A percentile compares a stretch with the other conserved stretches of the same genome.
These are phyloP conservation scores for Citrullus mucosospermus DNA, from an alignment of 306 rosid genomes.

Conservation along the genomic window DNA sequence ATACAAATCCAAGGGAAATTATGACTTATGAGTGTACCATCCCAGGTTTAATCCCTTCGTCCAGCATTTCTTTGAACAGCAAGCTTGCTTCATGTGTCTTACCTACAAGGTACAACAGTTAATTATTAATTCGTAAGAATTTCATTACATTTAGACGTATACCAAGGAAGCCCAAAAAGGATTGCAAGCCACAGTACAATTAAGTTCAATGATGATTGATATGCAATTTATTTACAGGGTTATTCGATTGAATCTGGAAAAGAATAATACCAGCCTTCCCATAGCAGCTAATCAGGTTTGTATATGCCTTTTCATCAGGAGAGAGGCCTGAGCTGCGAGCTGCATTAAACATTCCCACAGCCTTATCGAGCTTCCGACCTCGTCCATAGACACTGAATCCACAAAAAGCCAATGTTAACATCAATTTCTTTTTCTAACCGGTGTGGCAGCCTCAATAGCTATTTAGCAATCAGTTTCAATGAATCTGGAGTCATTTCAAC, in stretches of 20 bases:
- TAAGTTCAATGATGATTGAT: background rate
- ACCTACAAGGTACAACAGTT: constrained; percentile 31
- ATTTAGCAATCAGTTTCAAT: background rate
- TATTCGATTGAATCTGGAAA: background rate
- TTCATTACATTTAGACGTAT: background rate
- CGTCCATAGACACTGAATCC: constrained; percentile 74
- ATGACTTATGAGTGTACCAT: constrained; percentile 33
- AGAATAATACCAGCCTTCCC: constrained; percentile 73
- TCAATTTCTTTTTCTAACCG: background rate
- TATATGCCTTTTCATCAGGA: constrained; percentile 62
- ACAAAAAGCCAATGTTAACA: constrained; percentile 7
- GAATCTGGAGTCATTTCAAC: background rate
- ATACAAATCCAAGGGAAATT: background rate
- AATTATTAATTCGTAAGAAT: background rate
- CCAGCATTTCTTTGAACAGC: constrained; percentile 64
- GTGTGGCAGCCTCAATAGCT: background rate
- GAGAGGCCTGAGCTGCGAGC: constrained; percentile 35
- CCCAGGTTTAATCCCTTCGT: constrained; percentile 68
- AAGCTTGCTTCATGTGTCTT: constrained; percentile 53
- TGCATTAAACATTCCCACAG: constrained; percentile 58
- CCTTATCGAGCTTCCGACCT: constrained; percentile 63
- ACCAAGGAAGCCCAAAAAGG: background rate
- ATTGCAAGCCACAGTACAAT: background rate
- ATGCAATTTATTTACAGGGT: background rate
- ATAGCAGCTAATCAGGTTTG: constrained; percentile 72